These are phyloP conservation scores for Xylaria multiplex DNA, from an alignment of 2,329 filamentous ascomycete species.

Conservation along the genomic window DNA sequence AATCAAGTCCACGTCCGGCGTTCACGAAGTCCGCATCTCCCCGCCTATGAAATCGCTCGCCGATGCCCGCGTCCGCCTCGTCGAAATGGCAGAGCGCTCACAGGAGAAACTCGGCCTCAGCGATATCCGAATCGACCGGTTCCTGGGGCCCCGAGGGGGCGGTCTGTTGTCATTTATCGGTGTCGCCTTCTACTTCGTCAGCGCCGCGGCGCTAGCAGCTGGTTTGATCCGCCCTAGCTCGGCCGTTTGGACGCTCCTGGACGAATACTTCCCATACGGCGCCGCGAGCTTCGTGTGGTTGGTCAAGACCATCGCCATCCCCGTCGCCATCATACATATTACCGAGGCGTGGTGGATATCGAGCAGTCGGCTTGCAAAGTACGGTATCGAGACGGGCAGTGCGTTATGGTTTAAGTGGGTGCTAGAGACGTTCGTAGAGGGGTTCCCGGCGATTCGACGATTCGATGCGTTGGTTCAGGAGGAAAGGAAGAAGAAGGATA, in stretches of 20 bases:
- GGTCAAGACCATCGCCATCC: slow-evolving; percentile 66
- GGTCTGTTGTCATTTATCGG: slow-evolving; percentile 65
- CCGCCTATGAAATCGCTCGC: slow-evolving; percentile 75
- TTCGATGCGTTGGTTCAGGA: slow-evolving; percentile 61
- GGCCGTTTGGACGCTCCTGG: slow-evolving; percentile 59
- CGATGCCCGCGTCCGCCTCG: slow-evolving; percentile 75
- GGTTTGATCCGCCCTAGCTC: slow-evolving; percentile 64
- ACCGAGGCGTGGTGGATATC: slow-evolving; percentile 69
- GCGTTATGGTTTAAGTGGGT: slow-evolving; percentile 67
- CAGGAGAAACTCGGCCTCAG: slow-evolving; percentile 69
- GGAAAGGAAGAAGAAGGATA: slow-evolving; percentile 55
- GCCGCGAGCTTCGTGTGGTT: slow-evolving; percentile 66
- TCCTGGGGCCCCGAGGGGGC: slow-evolving; percentile 53
- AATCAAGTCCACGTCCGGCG: slow-evolving; percentile 62
- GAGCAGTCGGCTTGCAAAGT: slow-evolving; percentile 56
- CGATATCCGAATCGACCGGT: slow-evolving; percentile 56
- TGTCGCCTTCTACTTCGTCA: slow-evolving; percentile 64
- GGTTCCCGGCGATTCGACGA: slow-evolving; percentile 59
- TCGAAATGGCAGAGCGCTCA: slow-evolving; percentile 72
- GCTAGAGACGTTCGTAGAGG: slow-evolving; percentile 63
- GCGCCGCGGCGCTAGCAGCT: slow-evolving; percentile 58
- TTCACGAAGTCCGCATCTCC: slow-evolving; percentile 68
- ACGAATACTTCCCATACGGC: slow-evolving; percentile 65
- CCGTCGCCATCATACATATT: slow-evolving; percentile 72
- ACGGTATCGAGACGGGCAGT: slow-evolving; percentile 58